Evolutionary conservation across 78 protist genomes (phyloP).

Genomic region (Dictyostelium brefeldianum): DNA sequence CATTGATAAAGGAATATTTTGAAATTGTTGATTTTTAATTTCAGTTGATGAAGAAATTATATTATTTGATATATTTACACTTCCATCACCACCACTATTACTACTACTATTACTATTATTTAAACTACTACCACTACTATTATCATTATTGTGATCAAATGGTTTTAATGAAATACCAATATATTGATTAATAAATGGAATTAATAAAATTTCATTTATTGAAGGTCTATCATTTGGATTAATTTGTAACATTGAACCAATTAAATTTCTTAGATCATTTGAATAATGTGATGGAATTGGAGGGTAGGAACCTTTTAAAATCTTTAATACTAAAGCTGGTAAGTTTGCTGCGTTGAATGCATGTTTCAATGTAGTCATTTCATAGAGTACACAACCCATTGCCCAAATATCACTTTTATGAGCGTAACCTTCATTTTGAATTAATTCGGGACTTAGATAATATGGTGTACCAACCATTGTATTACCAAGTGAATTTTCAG

Average conservation of each 20-base stretch:
- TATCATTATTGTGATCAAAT: conserved; percentile 4
- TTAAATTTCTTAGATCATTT: conserved; percentile 53
- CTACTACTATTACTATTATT: neutral
- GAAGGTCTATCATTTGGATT: conserved; percentile 87
- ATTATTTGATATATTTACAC: neutral
- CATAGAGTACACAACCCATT: conserved; percentile 88
- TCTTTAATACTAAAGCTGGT: conserved; percentile 90
- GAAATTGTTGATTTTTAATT: conserved; percentile 9
- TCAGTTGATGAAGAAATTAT: neutral
- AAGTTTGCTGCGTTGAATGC: conserved; percentile 94
- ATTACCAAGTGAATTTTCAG: conserved; percentile 84
- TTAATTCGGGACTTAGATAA: conserved; percentile 94
- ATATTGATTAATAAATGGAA: conserved; percentile 67
- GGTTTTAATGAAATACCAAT: conserved; percentile 17
- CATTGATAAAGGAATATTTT: conserved; percentile 48
- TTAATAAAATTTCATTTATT: conserved; percentile 60
- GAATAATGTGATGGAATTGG: conserved; percentile 90
- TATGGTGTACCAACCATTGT: conserved; percentile 97
- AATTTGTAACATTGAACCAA: conserved; percentile 81
- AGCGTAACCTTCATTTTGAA: conserved; percentile 90
- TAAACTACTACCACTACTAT: neutral
- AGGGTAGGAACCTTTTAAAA: conserved; percentile 91
- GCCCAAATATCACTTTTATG: conserved; percentile 92
- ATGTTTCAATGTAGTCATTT: conserved; percentile 90
- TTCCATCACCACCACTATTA: neutral